Conservation (phyloP, 2,329 filamentous ascomycete genomes). For the Dissoconium aciculare region DNA sequence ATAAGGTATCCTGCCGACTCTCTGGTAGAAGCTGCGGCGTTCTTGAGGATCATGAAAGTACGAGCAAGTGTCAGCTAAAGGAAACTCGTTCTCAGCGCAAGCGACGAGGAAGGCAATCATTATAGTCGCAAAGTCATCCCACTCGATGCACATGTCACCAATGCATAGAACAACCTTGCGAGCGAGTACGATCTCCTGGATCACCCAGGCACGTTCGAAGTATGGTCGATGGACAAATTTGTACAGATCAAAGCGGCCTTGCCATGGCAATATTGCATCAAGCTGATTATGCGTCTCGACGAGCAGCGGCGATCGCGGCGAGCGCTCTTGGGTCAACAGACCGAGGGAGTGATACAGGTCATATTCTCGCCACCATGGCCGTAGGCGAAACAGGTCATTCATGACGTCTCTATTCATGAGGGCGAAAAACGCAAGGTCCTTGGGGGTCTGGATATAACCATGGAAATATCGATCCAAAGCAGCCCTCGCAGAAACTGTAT, state of each 20-base stretch:
- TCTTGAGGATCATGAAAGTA: background rate
- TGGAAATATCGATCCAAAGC: background rate
- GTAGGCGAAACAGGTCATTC: background rate
- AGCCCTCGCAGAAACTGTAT: background rate
- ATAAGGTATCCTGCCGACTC: background rate
- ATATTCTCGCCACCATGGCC: background rate
- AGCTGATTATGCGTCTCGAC: background rate
- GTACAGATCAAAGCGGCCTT: background rate
- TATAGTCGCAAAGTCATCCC: slow-evolving; percentile 1
- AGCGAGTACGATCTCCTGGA: background rate
- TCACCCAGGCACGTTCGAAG: slow-evolving; percentile 1
- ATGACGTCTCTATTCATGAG: background rate
- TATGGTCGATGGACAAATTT: background rate
- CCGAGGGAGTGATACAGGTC: background rate
- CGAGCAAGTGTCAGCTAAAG: background rate
- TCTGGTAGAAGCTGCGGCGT: background rate
- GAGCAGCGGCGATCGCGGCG: background rate
- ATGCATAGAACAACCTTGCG: background rate
- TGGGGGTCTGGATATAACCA: background rate
- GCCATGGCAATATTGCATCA: background rate
- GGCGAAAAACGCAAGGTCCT: background rate
- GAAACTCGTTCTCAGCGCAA: background rate
- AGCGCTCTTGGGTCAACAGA: background rate
- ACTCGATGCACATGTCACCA: background rate
- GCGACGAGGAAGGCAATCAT: background rate